Evolutionary conservation across 192 early-diverging fungal genomes (phyloP).

Genomic region (Coemansia sp.): DNA sequence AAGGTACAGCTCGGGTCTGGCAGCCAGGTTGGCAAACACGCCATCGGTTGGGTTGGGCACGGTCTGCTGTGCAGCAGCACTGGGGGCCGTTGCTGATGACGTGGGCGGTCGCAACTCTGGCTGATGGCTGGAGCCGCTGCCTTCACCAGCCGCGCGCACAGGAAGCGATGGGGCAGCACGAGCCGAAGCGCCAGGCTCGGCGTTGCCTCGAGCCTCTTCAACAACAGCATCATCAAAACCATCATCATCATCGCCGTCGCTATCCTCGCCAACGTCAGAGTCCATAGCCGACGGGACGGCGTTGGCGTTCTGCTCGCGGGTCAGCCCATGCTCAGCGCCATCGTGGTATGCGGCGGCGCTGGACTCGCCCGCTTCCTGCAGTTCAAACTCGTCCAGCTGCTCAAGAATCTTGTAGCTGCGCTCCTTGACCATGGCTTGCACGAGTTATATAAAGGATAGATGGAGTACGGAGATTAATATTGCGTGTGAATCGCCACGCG

Average conservation of each 20-base stretch:
- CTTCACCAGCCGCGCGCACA: no score
- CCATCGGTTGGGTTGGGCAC: constrained; percentile 44
- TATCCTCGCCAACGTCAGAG: constrained; percentile 10
- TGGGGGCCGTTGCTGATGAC: background rate
- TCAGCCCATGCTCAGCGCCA: constrained; percentile 19
- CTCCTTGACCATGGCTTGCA: constrained; percentile 42
- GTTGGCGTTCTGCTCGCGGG: constrained; percentile 30
- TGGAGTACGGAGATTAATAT: background rate
- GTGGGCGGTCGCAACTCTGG: background rate
- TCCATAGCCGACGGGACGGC: constrained; percentile 39
- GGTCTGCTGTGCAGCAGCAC: background rate
- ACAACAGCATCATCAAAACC: constrained; percentile 2
- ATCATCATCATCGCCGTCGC: constrained; percentile 14
- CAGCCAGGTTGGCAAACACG: constrained; percentile 53
- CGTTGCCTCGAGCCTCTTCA: background rate
- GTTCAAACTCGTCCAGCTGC: constrained; percentile 49
- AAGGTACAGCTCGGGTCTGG: constrained; percentile 47
- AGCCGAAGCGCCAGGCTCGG: constrained; percentile 1
- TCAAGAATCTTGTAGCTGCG: constrained; percentile 50
- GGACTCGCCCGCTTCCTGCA: constrained; percentile 29
- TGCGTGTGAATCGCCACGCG: no score
- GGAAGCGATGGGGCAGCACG: no score
- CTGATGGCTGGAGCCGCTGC: no score
- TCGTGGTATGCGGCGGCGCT: constrained; percentile 17
- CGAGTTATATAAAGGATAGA: no score